Evolutionary conservation across 2,329 filamentous ascomycete species (phyloP).

Genomic region (Colletotrichum costaricense): DNA sequence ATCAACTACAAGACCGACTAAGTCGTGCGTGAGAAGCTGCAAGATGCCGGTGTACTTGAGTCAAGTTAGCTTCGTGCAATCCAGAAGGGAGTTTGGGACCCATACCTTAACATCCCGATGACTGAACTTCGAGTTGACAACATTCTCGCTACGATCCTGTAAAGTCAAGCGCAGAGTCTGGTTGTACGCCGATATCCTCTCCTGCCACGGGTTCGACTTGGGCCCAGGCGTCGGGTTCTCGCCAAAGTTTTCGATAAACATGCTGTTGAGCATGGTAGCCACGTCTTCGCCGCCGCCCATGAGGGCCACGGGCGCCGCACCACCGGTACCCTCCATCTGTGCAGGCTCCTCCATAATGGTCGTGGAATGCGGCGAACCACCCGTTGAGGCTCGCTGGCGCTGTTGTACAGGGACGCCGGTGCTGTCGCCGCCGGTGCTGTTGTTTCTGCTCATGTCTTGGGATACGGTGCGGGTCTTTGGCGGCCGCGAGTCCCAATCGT

Average conservation of each 20-base stretch:
- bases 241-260: conserved; percentile 44
- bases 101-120: conserved; percentile 37
- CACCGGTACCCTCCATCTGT: neutral
- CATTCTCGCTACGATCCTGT: conserved; percentile 34
- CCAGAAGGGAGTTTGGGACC: neutral
- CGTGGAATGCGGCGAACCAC: neutral
- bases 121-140: conserved; percentile 37
- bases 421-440: conserved; percentile 5
- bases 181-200: conserved; percentile 37
- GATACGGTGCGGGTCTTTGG: conserved; percentile 43
- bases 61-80: neutral
- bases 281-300: conserved; percentile 39
- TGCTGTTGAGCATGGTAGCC: conserved; percentile 43
- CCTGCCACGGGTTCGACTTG: conserved; percentile 39
- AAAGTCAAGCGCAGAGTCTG: conserved; percentile 29
- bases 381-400: neutral
- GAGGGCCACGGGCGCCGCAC: neutral
- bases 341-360: neutral
- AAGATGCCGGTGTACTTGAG: neutral
- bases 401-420: neutral
- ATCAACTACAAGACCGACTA: conserved; percentile 44
- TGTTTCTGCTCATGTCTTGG: conserved; percentile 40
- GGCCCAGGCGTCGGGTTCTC: conserved; percentile 15
- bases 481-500: conserved; percentile 49
- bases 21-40: conserved; percentile 40